Evolutionary conservation across 148 eudicot species (phyloP).

Genomic region (Tetragonia tetragonoides): DNA sequence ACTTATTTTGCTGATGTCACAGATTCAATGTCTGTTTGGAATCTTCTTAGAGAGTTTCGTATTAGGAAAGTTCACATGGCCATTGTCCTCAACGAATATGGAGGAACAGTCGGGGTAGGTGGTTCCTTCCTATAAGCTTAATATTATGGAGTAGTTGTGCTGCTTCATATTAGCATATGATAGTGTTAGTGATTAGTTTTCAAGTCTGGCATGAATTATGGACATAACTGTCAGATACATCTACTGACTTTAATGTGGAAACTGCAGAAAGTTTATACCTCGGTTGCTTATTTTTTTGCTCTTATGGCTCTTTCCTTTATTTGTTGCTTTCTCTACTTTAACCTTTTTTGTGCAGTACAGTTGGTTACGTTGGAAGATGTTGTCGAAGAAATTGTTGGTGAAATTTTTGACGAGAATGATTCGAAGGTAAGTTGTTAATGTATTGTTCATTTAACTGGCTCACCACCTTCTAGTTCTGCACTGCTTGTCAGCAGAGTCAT

Average conservation of each 20-base stretch:
- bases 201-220: background rate
- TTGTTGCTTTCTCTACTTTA: background rate
- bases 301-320: background rate
- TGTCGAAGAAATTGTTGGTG: slow-evolving; percentile 99
- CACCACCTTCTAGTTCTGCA: background rate
- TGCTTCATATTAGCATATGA: background rate
- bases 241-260: background rate
- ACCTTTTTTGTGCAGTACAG: slow-evolving; percentile 37
- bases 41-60: slow-evolving; percentile 97
- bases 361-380: slow-evolving; percentile 95
- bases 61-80: slow-evolving; percentile 99
- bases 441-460: background rate
- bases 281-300: background rate
- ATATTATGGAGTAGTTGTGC: slow-evolving; percentile 6
- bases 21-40: slow-evolving; percentile 99
- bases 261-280: background rate
- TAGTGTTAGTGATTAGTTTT: background rate
- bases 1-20: slow-evolving; percentile 30
- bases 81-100: slow-evolving; percentile 95
- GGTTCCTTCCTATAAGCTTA: slow-evolving; percentile 1
- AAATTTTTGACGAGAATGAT: slow-evolving; percentile 96
- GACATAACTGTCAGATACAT: background rate
- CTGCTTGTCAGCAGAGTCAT: background rate
- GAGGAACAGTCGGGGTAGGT: slow-evolving; percentile 98
- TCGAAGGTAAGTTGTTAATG: slow-evolving; percentile 56